Evolutionary conservation across 441 rosid species (phyloP), one percentile per base, ranked within the genome.

Genomic region (Pelargonium exstipulatum): DNA sequence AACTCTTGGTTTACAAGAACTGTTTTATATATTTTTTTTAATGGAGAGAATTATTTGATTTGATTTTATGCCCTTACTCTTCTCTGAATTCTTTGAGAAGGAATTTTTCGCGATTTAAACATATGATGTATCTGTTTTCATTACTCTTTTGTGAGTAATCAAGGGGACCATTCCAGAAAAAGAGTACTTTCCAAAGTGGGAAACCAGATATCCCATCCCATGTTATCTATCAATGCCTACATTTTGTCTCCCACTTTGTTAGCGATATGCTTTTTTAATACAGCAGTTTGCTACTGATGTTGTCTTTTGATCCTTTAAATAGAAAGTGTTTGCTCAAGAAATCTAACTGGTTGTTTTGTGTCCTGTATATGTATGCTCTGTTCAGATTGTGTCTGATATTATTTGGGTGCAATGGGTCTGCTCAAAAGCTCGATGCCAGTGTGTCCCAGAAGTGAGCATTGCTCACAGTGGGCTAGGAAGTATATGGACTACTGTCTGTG

Each of bases 401-500:
- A 7, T 43, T 9, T 13, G 3, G 45, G 42, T n/a, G 37, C 63
- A 10, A 74, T 70, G 64, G 57, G 63, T 1, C 35, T 26, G 29
- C 24, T 48, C 6, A 42, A 35, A 14, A 61, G 40, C 62, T 22
- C 55, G 32, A 46, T 26, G 29, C 55, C 78, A 14, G 10, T 43
- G 64, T 82, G 87, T 74, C 78, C 83, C 5, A 74, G 65, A 0
- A 62, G 55, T 22, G 75, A 13, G 35, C 79, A 80, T 53, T 88
- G 92, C 78, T 67, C 77, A 17, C 65, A 71, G 35, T 86, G 90
- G 90, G 85, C 86, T 10, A 73, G 73, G 70, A 49, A 70, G 24
- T 65, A 81, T 69, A 17, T 84, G 72, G 64, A 72, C 14, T 78
- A 84, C 64, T 86, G 92, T 51, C 83, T 88, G 29, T 88, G 92